These are phyloP conservation scores for Croton setiger DNA, from an alignment of 441 rosid species.

Conservation along the genomic window DNA sequence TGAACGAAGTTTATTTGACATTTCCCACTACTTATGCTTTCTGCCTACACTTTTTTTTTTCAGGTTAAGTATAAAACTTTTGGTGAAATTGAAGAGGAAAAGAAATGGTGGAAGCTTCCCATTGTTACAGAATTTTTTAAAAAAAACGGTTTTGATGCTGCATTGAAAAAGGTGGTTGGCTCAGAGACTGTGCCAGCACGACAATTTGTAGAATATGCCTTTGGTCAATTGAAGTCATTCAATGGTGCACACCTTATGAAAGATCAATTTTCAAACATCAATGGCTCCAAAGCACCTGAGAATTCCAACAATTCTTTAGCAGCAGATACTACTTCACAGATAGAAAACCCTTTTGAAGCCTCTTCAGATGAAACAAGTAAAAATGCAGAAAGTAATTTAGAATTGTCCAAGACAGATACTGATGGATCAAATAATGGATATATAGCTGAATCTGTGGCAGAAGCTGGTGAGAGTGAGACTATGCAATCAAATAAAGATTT, in stretches of 20 bases:
- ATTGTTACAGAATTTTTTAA: slow-evolving; percentile 64
- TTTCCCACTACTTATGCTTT: slow-evolving; percentile 7
- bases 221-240: slow-evolving; percentile 78
- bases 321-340: slow-evolving; percentile 33
- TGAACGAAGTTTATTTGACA: neutral
- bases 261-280: slow-evolving; percentile 32
- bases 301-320: slow-evolving; percentile 28
- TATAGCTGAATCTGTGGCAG: slow-evolving; percentile 25
- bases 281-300: slow-evolving; percentile 24
- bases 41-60: slow-evolving; percentile 20
- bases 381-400: slow-evolving; percentile 24
- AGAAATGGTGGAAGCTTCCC: slow-evolving; percentile 77
- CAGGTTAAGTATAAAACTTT: slow-evolving; percentile 83
- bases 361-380: slow-evolving; percentile 26
- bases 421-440: slow-evolving; percentile 24
- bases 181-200: slow-evolving; percentile 76
- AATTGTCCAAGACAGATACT: slow-evolving; percentile 22
- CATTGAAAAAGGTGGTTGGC: slow-evolving; percentile 50
- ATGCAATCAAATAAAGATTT: slow-evolving; percentile 44
- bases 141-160: slow-evolving; percentile 66
- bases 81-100: slow-evolving; percentile 73
- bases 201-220: slow-evolving; percentile 86
- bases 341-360: slow-evolving; percentile 26
- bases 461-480: slow-evolving; percentile 34
- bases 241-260: slow-evolving; percentile 46